Conservation (phyloP, 441 rosid genomes). For the Manihot esculenta region DNA sequence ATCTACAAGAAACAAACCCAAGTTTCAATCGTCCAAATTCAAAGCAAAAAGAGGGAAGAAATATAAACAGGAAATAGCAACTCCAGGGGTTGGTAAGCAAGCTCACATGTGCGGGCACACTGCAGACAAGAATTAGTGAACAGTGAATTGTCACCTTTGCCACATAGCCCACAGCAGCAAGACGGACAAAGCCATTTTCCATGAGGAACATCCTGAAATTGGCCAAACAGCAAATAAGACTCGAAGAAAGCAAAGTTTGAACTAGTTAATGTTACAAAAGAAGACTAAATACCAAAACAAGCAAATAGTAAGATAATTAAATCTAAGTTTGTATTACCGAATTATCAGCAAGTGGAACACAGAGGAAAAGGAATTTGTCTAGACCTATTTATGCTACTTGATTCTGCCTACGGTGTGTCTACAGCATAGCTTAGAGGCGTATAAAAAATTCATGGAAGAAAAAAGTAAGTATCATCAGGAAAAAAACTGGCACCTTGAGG, state of each 20-base stretch:
- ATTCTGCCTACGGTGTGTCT: too few species aligned
- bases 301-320: neutral
- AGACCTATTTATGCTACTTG: neutral
- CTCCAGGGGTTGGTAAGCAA: constrained; percentile 5
- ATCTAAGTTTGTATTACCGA: neutral
- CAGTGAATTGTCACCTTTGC: constrained; percentile 23
- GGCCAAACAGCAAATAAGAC: neutral
- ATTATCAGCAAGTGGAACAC: neutral
- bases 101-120: constrained; percentile 40
- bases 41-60: neutral
- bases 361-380: neutral
- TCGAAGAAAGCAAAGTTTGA: neutral
- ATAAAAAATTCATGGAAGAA: constrained; percentile 2
- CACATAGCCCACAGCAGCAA: constrained; percentile 46
- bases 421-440: neutral
- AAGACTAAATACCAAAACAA: neutral
- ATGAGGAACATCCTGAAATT: constrained; percentile 32
- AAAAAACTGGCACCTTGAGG: constrained; percentile 28
- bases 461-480: neutral
- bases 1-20: constrained; percentile 28
- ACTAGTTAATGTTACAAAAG: neutral
- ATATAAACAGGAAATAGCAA: neutral
- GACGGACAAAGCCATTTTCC: constrained; percentile 43
- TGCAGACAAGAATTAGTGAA: constrained; percentile 36
- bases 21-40: neutral